These are phyloP conservation scores for Colletotrichum falcatum DNA, from an alignment of 2,329 filamentous ascomycete genomes.

Conservation along the genomic window DNA sequence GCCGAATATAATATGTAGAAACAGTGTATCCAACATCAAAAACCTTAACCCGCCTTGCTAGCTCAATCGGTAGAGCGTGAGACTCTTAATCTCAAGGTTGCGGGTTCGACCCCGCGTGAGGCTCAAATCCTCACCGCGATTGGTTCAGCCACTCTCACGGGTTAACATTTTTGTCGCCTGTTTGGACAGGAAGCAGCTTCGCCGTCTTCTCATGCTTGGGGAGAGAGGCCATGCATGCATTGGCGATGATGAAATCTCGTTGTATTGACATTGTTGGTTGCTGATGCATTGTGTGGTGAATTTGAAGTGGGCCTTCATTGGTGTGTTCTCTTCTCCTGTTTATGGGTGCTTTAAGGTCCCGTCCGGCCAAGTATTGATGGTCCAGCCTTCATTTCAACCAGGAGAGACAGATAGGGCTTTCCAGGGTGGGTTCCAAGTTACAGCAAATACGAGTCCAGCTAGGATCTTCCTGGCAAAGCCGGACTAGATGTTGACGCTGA, in stretches of 20 bases:
- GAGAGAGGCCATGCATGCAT: too few relatives aligned
- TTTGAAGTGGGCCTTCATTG: not conserved
- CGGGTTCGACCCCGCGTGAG: slow-evolving; percentile 45
- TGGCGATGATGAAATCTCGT: not conserved
- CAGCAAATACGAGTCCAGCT: too few relatives aligned
- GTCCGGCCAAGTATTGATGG: too few relatives aligned
- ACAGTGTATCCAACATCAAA: not conserved
- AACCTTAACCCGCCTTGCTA: slow-evolving; percentile 54
- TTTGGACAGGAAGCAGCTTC: not conserved
- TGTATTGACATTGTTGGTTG: not conserved
- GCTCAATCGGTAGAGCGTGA: slow-evolving; percentile 81
- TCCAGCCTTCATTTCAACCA: too few relatives aligned
- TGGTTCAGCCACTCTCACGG: not conserved
- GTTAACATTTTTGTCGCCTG: not conserved
- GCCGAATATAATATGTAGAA: too few relatives aligned
- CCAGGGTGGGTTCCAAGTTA: too few relatives aligned
- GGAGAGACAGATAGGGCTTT: too few relatives aligned
- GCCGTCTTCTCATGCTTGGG: not conserved
- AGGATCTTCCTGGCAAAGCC: too few relatives aligned
- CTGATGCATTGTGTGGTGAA: not conserved
- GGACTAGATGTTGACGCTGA: too few relatives aligned
- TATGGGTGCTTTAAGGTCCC: too few relatives aligned
- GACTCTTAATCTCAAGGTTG: slow-evolving; percentile 65
- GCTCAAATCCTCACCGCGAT: slow-evolving; percentile 43
- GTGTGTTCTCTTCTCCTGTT: not conserved